Evolutionary conservation across 495 filamentous ascomycete genomes (phyloP).

Genomic region (Podospora australis): DNA sequence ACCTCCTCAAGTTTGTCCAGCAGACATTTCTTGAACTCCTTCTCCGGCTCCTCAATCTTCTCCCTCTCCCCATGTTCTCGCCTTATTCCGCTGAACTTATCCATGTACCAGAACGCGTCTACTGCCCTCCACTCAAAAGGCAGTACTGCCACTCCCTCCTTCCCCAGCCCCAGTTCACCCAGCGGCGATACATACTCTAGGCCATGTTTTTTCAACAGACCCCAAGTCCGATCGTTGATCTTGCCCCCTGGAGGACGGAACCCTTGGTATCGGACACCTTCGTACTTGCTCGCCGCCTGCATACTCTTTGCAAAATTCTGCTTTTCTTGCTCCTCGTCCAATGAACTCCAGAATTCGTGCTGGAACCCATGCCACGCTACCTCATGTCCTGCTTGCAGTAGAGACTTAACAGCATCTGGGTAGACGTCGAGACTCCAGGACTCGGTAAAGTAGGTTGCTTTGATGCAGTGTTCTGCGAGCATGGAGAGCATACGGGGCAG

Average conservation of each 20-base stretch:
- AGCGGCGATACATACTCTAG: constrained; percentile 25
- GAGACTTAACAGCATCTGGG: constrained; percentile 13
- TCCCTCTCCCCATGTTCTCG: constrained; percentile 12
- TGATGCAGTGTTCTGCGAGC: constrained; percentile 18
- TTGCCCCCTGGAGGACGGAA: constrained; percentile 28
- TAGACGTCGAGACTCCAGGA: constrained; percentile 30
- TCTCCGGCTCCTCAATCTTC: constrained; percentile 6
- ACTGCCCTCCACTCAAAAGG: constrained; percentile 30
- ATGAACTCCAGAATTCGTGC: constrained; percentile 24
- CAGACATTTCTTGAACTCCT: constrained; percentile 16
- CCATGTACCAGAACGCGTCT: constrained; percentile 35
- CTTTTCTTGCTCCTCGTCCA: constrained; percentile 12
- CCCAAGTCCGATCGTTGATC: constrained; percentile 22
- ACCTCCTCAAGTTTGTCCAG: constrained; percentile 21
- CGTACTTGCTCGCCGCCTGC: constrained; percentile 1
- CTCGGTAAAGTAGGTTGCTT: constrained; percentile 31
- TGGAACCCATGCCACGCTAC: constrained; percentile 32
- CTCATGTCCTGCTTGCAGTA: constrained; percentile 20
- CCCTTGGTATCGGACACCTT: constrained; percentile 20
- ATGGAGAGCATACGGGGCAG: constrained; percentile 29
- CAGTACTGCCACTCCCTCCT: constrained; percentile 21
- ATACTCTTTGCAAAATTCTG: constrained; percentile 23
- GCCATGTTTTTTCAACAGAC: not conserved
- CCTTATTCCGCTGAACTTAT: constrained; percentile 21
- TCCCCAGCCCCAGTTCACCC: constrained; percentile 16